Evolutionary conservation across 108 stramenopile species (phyloP).

Genomic region (Nannochloropsis gaditana): DNA sequence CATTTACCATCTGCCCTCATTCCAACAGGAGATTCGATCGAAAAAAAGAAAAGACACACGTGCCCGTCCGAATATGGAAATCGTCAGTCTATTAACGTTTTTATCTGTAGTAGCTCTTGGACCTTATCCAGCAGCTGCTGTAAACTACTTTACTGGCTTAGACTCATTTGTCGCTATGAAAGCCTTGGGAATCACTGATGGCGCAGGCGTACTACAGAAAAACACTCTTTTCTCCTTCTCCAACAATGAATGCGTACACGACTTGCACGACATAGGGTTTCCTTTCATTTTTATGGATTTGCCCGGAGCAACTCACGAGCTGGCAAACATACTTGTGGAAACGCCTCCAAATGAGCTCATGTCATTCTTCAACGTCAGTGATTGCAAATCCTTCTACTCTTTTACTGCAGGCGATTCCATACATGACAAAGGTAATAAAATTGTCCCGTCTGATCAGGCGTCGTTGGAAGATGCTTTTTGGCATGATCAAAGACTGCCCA

Average conservation of each 20-base stretch:
- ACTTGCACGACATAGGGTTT: slow-evolving; percentile 16
- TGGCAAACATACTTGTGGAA: not conserved
- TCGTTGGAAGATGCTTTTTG: not conserved
- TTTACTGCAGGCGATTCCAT: slow-evolving; percentile 19
- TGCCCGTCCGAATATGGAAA: too few relatives aligned
- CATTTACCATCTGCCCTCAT: too few relatives aligned
- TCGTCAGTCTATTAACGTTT: too few relatives aligned
- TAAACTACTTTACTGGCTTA: slow-evolving; percentile 4
- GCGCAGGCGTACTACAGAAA: not conserved
- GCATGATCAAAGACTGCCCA: not conserved
- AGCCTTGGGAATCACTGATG: not conserved
- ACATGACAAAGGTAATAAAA: not conserved
- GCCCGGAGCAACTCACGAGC: slow-evolving; percentile 1
- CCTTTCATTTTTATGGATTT: not conserved
- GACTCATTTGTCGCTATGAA: not conserved
- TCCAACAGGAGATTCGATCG: too few relatives aligned
- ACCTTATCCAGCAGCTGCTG: not conserved
- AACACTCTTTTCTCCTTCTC: not conserved
- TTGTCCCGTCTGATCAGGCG: not conserved
- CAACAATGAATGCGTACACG: not conserved
- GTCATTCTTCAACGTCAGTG: not conserved
- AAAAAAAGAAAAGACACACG: too few relatives aligned
- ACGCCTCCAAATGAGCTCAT: not conserved
- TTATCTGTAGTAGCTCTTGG: too few relatives aligned
- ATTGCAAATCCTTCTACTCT: not conserved